Evolutionary conservation across 2,329 filamentous ascomycete species (phyloP).

Genomic region (Coniochaeta sp.): DNA sequence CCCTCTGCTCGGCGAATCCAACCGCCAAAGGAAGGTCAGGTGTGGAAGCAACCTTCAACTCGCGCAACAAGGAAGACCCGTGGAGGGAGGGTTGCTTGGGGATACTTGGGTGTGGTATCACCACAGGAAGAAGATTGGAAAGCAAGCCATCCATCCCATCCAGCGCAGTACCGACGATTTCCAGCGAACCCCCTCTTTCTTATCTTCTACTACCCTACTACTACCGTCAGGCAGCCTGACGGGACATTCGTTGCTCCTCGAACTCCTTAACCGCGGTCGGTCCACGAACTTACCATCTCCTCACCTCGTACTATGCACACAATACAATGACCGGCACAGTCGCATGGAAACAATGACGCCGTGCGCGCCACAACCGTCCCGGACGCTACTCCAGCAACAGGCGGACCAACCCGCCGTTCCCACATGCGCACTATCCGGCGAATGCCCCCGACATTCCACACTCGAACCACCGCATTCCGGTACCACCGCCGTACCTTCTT

Average conservation of each 20-base stretch:
- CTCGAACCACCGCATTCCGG: slow-evolving; percentile 6
- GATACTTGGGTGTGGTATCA: no score
- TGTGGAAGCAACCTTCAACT: not conserved
- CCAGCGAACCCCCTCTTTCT: slow-evolving; percentile 1
- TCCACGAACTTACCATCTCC: not conserved
- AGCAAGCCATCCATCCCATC: not conserved
- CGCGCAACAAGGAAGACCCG: not conserved
- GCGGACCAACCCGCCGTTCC: slow-evolving; percentile 8
- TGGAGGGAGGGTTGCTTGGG: slow-evolving; percentile 1
- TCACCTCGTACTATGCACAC: not conserved
- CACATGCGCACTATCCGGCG: slow-evolving; percentile 7
- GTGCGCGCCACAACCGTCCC: slow-evolving; percentile 28
- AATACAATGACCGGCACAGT: slow-evolving; percentile 24
- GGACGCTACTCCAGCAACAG: slow-evolving; percentile 19
- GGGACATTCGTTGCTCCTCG: not conserved
- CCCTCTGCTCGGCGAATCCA: not conserved
- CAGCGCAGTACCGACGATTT: no score
- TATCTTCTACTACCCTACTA: not conserved
- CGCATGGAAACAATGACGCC: slow-evolving; percentile 35
- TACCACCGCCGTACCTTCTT: not conserved
- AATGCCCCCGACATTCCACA: slow-evolving; percentile 6
- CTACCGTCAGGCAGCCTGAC: not conserved
- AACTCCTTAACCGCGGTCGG: no score
- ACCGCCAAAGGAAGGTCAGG: not conserved
- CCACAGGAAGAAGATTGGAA: not conserved